These are phyloP conservation scores for Phytopythium montanum DNA, from an alignment of 352 stramenopile genomes.

Conservation along the genomic window DNA sequence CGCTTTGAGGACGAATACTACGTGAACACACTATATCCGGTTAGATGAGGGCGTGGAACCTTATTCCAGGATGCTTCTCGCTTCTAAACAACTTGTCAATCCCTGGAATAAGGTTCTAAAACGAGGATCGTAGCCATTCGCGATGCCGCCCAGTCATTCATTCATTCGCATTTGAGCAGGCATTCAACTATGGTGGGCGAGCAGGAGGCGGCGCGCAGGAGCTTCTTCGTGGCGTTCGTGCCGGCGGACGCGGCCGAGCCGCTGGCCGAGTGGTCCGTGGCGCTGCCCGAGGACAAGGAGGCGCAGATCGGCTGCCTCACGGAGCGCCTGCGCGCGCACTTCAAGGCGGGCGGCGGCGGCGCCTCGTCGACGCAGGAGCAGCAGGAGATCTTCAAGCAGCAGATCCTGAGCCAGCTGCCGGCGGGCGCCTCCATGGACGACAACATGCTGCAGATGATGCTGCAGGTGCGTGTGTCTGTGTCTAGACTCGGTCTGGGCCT, in stretches of 20 bases:
- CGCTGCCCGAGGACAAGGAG: conserved; percentile 70
- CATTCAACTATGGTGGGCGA: conserved; percentile 50
- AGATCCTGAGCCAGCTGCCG: conserved; percentile 70
- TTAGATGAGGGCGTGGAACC: no score
- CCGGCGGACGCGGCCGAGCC: conserved; percentile 43
- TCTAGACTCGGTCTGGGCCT: background rate
- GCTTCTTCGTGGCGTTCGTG: conserved; percentile 75
- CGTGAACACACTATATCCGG: background rate
- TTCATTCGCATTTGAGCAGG: no score
- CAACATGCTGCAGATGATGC: conserved; percentile 84
- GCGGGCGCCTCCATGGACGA: conserved; percentile 56
- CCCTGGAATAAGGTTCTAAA: background rate
- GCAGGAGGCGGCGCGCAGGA: conserved; percentile 35
- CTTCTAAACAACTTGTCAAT: background rate
- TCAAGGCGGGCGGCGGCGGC: conserved; percentile 42
- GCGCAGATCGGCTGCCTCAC: conserved; percentile 78
- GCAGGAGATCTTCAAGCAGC: conserved; percentile 78
- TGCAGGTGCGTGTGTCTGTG: conserved; percentile 39
- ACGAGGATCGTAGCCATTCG: background rate
- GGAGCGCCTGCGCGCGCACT: conserved; percentile 74
- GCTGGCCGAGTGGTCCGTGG: conserved; percentile 75
- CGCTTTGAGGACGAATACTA: background rate
- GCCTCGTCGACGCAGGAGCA: conserved; percentile 43
- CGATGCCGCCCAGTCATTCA: background rate
- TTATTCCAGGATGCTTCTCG: background rate